phyloP scores from a whole-genome alignment of 2,329 filamentous ascomycete species.

The Ilyonectria robusta region DNA sequence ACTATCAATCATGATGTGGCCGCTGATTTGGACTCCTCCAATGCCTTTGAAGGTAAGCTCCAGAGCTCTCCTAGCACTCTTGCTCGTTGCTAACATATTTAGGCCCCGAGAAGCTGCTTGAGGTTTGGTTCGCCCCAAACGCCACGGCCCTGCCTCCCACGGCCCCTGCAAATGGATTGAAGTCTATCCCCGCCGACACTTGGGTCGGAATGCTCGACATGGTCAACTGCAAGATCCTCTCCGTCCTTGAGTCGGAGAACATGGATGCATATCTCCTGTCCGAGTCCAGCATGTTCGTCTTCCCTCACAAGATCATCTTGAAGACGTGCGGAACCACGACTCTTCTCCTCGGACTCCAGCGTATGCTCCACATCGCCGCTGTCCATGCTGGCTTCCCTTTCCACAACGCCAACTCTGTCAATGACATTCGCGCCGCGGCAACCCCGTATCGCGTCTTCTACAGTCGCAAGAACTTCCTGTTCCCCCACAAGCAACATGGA shows the following conservation, averaged over 20 bases:
- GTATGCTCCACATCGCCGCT: constrained; percentile 93
- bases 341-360: constrained; percentile 87
- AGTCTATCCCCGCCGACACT: constrained; percentile 84
- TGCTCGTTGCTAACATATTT: constrained; percentile 26
- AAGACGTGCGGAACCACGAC: constrained; percentile 99
- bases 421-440: constrained; percentile 81
- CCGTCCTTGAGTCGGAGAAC: constrained; percentile 91
- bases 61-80: background rate
- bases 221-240: constrained; percentile 98
- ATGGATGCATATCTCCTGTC: constrained; percentile 97
- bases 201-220: constrained; percentile 99
- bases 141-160: constrained; percentile 79
- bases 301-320: constrained; percentile 98
- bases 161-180: constrained; percentile 83
- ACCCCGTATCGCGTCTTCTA: constrained; percentile 98
- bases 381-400: constrained; percentile 90
- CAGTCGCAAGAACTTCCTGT: constrained; percentile 98
- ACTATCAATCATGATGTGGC: constrained; percentile 98
- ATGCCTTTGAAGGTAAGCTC: constrained; percentile 88
- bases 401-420: constrained; percentile 75
- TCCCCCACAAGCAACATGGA: constrained; percentile 92
- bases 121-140: constrained; percentile 96
- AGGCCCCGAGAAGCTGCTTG: constrained; percentile 96
- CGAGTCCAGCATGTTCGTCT: constrained; percentile 99
- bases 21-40: constrained; percentile 92